Evolutionary conservation across 202 grass and related monocot genomes (phyloP).

Genomic region (Zizania palustris): DNA sequence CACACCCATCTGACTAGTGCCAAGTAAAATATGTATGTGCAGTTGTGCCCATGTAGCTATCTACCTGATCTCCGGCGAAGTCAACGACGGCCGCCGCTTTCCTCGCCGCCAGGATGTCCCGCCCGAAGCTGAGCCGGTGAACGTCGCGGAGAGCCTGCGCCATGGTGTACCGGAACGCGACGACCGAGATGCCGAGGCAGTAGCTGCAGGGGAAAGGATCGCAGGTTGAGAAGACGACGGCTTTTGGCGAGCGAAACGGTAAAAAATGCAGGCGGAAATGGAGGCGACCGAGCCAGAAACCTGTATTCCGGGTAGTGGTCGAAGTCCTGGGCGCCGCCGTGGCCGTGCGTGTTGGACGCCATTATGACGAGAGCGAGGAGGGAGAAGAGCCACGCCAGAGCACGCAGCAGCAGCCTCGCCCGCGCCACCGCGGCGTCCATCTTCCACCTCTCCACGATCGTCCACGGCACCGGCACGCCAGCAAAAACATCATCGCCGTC

Average conservation of each 20-base stretch:
- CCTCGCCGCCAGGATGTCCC: slow-evolving; percentile 44
- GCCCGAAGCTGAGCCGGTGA: slow-evolving; percentile 11
- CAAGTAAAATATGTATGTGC: too few species aligned
- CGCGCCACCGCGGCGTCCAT: slow-evolving; percentile 48
- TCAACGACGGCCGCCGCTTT: slow-evolving; percentile 45
- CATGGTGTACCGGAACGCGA: slow-evolving; percentile 63
- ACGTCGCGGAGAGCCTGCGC: slow-evolving; percentile 53
- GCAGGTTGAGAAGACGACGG: not conserved
- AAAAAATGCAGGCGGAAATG: not conserved
- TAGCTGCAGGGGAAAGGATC: slow-evolving; percentile 44
- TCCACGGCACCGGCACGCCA: not conserved
- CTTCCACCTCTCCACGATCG: slow-evolving; percentile 47
- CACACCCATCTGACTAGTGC: too few species aligned
- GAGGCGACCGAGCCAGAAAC: not conserved
- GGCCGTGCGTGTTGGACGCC: slow-evolving; percentile 70
- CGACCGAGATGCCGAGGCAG: slow-evolving; percentile 60
- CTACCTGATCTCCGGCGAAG: slow-evolving; percentile 81
- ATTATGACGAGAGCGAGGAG: slow-evolving; percentile 65
- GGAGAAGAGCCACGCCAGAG: slow-evolving; percentile 56
- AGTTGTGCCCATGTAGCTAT: not conserved
- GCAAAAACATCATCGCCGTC: not conserved
- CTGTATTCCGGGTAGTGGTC: slow-evolving; percentile 67
- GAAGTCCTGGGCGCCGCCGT: slow-evolving; percentile 64
- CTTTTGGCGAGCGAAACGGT: not conserved
- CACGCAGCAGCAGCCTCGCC: slow-evolving; percentile 51